Percentiles rank a stretch among this genome's conserved stretches.
Evolutionary conservation across 1,284 basidiomycete species (phyloP).

Genomic region (Singerocomus inundabilis): DNA sequence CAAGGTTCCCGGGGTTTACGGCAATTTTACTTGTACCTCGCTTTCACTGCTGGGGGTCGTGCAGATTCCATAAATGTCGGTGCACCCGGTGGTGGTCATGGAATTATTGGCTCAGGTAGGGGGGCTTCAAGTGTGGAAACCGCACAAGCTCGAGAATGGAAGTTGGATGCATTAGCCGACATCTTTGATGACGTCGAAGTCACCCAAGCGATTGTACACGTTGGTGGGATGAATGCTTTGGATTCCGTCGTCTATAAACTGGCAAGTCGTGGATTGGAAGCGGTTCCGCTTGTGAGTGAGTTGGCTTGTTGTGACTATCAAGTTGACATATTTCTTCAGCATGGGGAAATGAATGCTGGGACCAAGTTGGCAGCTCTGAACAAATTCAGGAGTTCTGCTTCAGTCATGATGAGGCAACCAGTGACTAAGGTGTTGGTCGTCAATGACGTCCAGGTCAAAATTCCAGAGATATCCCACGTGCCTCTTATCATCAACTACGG

Average conservation of each 20-base stretch:
- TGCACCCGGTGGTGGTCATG: conserved; percentile 63
- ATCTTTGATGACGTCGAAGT: conserved; percentile 89
- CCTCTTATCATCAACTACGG: conserved; percentile 93
- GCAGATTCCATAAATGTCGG: conserved; percentile 53
- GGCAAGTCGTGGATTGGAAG: conserved; percentile 81
- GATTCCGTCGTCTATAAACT: conserved; percentile 89
- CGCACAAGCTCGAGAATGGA: conserved; percentile 92
- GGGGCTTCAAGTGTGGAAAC: conserved; percentile 79
- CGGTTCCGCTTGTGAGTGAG: conserved; percentile 45
- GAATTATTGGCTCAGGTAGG: conserved; percentile 88
- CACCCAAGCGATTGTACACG: conserved; percentile 84
- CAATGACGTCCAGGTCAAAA: conserved; percentile 89
- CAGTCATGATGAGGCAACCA: conserved; percentile 59
- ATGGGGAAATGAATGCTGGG: conserved; percentile 82
- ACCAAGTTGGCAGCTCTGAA: conserved; percentile 77
- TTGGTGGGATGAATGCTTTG: conserved; percentile 81
- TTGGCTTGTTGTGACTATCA: not conserved
- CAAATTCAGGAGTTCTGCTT: conserved; percentile 67
- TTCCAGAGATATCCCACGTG: conserved; percentile 84
- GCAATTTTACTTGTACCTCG: conserved; percentile 91
- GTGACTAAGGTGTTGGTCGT: conserved; percentile 79
- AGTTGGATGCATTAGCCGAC: conserved; percentile 92
- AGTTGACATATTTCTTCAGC: conserved; percentile 43
- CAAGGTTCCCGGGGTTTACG: conserved; percentile 82
- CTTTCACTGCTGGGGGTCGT: conserved; percentile 82